phyloP scores from a whole-genome alignment of 192 early-diverging fungal species.

The Rhizophlyctis rosea region DNA sequence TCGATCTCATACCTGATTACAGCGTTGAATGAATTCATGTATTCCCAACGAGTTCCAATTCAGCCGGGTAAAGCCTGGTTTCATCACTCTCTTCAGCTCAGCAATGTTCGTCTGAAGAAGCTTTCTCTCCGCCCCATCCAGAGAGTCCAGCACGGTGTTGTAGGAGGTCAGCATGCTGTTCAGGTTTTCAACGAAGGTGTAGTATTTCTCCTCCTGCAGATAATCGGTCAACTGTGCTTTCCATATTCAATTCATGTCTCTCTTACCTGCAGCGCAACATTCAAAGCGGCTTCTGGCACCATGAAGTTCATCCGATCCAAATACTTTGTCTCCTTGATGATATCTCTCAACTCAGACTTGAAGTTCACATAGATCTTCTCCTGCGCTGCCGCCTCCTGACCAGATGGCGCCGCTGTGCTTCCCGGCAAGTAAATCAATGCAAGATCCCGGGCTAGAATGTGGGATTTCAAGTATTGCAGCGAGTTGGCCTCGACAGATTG shows the following conservation, averaged over 20 bases:
- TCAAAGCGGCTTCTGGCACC: conserved; percentile 58
- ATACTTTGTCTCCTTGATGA: conserved; percentile 67
- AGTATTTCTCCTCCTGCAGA: conserved; percentile 60
- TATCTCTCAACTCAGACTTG: conserved; percentile 49
- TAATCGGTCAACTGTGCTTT: neutral
- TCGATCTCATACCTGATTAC: conserved; percentile 37
- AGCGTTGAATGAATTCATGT: conserved; percentile 56
- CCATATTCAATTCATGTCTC: neutral
- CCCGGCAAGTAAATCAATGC: neutral
- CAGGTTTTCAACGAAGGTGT: conserved; percentile 52
- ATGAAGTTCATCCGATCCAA: conserved; percentile 54
- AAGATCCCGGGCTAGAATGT: conserved; percentile 47
- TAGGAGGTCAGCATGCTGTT: conserved; percentile 52
- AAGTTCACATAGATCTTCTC: conserved; percentile 57
- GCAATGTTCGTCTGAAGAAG: conserved; percentile 47
- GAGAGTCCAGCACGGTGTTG: conserved; percentile 42
- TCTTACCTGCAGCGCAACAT: conserved; percentile 57
- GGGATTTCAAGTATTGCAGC: conserved; percentile 51
- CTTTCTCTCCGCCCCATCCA: conserved; percentile 56
- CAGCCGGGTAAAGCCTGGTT: conserved; percentile 57
- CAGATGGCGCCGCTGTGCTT: neutral
- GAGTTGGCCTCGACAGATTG: conserved; percentile 55
- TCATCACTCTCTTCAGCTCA: conserved; percentile 61
- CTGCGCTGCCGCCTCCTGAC: neutral
- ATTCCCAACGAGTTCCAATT: conserved; percentile 68